Percentiles rank a stretch among this genome's conserved stretches.
Evolutionary conservation across 2,329 filamentous ascomycete species (phyloP).

Genomic region (Diaporthe ilicicola): DNA sequence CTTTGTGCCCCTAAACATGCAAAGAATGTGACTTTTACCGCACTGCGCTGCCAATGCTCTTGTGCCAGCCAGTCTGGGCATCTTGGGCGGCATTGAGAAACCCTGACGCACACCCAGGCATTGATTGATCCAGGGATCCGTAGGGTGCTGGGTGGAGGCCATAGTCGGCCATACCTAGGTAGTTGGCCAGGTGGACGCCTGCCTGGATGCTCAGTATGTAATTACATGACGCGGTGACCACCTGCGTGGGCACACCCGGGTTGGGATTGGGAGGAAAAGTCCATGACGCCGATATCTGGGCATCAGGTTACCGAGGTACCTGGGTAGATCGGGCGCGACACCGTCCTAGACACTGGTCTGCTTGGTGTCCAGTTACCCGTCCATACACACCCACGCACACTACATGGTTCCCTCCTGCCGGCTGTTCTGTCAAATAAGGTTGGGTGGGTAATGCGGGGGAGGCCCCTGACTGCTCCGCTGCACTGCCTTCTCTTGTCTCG

Average conservation of each 20-base stretch:
- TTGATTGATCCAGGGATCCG: too few species aligned
- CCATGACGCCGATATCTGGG: constrained; percentile 2
- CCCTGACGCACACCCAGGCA: too few species aligned
- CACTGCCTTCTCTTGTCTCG: background rate
- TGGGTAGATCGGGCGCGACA: background rate
- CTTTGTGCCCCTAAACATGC: background rate
- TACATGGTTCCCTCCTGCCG: background rate
- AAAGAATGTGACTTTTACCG: too few species aligned
- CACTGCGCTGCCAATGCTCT: too few species aligned
- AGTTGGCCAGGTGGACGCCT: too few species aligned
- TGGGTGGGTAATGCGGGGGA: background rate
- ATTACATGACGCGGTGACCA: background rate
- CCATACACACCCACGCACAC: too few species aligned
- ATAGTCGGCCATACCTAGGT: too few species aligned
- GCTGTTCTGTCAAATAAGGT: background rate
- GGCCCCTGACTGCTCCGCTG: background rate
- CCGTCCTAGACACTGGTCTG: background rate
- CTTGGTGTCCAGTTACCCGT: background rate
- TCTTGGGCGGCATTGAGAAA: background rate
- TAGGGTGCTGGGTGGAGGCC: too few species aligned
- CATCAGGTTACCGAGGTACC: background rate
- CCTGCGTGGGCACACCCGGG: background rate
- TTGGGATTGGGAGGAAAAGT: background rate
- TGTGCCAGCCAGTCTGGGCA: too few species aligned
- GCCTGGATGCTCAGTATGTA: too few species aligned